A percentile compares a stretch with the other conserved stretches of the same genome.
phyloP scores from a whole-genome alignment of 805 yeast species.

The Hanseniaspora jakobsenii region DNA sequence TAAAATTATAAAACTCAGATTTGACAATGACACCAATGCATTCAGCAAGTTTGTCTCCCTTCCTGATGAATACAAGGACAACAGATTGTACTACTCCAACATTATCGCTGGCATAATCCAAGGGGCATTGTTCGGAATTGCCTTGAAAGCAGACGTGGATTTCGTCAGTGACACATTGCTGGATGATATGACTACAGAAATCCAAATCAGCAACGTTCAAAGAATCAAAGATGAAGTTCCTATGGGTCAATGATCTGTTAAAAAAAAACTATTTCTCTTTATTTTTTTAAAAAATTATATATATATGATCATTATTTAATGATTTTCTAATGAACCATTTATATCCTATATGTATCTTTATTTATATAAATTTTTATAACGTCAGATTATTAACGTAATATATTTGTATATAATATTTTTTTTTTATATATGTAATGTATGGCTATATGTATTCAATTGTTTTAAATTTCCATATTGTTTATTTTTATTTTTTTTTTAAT shows the following conservation, averaged over 20 bases:
- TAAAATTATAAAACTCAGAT: constrained; percentile 6
- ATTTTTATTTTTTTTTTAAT: background rate
- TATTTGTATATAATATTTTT: too few relatives aligned
- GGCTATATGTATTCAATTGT: too few relatives aligned
- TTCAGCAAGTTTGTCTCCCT: constrained; percentile 89
- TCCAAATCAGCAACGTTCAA: constrained; percentile 56
- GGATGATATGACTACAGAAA: constrained; percentile 73
- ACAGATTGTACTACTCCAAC: constrained; percentile 86
- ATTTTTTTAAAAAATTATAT: background rate
- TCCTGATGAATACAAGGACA: constrained; percentile 46
- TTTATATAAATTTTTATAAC: too few relatives aligned
- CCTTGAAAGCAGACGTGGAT: constrained; percentile 71
- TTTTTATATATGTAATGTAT: too few relatives aligned
- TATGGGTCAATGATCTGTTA: constrained; percentile 63
- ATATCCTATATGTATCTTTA: too few relatives aligned
- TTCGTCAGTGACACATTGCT: constrained; percentile 71
- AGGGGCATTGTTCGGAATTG: constrained; percentile 93
- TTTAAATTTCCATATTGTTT: background rate
- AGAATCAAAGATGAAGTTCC: constrained; percentile 89
- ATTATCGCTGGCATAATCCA: constrained; percentile 77
- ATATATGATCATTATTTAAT: background rate
- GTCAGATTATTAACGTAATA: too few relatives aligned
- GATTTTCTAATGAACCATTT: background rate
- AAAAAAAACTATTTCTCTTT: background rate
- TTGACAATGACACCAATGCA: constrained; percentile 41